A percentile compares a stretch with the other conserved stretches of the same genome.
These are phyloP conservation scores for Emmonsiellopsis sp. DNA, from an alignment of 2,329 filamentous ascomycete genomes.

Conservation along the genomic window DNA sequence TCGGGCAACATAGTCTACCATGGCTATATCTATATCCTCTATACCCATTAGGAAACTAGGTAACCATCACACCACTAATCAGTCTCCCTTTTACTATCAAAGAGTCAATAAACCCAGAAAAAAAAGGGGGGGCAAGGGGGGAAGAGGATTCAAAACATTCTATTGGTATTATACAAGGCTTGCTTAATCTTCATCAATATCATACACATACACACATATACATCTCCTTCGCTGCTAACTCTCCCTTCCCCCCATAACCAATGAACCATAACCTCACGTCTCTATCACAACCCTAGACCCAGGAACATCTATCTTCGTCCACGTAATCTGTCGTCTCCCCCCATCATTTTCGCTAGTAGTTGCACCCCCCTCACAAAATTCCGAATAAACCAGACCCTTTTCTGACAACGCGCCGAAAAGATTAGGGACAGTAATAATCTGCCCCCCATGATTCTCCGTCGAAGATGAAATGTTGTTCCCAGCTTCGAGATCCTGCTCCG, in stretches of 20 bases:
- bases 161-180: too few relatives aligned
- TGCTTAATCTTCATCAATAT: background rate
- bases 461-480: background rate
- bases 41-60: too few relatives aligned
- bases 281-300: constrained; percentile 9
- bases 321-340: background rate
- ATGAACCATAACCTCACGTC: background rate
- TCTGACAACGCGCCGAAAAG: constrained; percentile 32
- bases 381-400: constrained; percentile 24
- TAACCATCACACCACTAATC: too few relatives aligned
- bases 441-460: background rate
- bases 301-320: constrained; percentile 14
- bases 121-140: too few relatives aligned
- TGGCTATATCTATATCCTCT: too few relatives aligned
- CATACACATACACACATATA: background rate
- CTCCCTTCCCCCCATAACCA: background rate
- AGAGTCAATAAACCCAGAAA: too few relatives aligned
- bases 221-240: too few relatives aligned
- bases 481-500: background rate
- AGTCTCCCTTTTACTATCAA: too few relatives aligned
- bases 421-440: constrained; percentile 19
- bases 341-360: background rate
- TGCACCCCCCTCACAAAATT: background rate
- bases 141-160: too few relatives aligned
- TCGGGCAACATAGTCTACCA: too few relatives aligned